These are phyloP conservation scores for Andrographis paniculata DNA, from an alignment of 305 asterid species.

Conservation along the genomic window DNA sequence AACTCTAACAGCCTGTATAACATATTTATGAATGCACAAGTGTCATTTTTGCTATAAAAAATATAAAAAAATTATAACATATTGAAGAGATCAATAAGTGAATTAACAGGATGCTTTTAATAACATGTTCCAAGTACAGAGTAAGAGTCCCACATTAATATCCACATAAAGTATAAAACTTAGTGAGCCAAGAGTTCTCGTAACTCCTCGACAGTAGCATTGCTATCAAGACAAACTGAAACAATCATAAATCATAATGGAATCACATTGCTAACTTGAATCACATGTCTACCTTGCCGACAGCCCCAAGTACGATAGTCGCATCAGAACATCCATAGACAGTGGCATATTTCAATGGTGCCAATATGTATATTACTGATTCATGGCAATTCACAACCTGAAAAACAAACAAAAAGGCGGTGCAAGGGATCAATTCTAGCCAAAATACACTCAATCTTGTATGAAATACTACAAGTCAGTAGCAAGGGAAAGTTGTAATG, in stretches of 20 bases:
- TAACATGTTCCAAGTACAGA: background rate
- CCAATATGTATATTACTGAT: slow-evolving; percentile 87
- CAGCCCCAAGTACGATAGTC: slow-evolving; percentile 90
- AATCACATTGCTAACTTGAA: slow-evolving; percentile 15
- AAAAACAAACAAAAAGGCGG: slow-evolving; percentile 21
- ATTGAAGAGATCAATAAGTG: slow-evolving; percentile 13
- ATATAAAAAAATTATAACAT: slow-evolving; percentile 5
- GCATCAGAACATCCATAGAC: slow-evolving; percentile 99
- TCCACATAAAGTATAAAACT: background rate
- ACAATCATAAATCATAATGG: slow-evolving; percentile 4
- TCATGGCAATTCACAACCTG: slow-evolving; percentile 98
- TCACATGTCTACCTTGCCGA: slow-evolving; percentile 75
- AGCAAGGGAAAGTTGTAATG: too few species aligned
- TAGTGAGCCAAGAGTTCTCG: too few species aligned
- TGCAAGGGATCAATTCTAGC: slow-evolving; percentile 15
- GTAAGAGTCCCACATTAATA: background rate
- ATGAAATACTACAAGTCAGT: background rate
- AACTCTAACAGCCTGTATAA: slow-evolving; percentile 81
- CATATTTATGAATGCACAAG: slow-evolving; percentile 2
- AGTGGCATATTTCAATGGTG: slow-evolving; percentile 85
- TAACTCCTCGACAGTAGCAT: slow-evolving; percentile 8
- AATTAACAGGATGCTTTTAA: background rate
- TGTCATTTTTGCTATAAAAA: background rate
- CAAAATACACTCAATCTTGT: slow-evolving; percentile 1
- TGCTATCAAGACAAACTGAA: slow-evolving; percentile 13